phyloP scores from a whole-genome alignment of 208 protist genomes.

The Acanthamoeba triangularis region DNA sequence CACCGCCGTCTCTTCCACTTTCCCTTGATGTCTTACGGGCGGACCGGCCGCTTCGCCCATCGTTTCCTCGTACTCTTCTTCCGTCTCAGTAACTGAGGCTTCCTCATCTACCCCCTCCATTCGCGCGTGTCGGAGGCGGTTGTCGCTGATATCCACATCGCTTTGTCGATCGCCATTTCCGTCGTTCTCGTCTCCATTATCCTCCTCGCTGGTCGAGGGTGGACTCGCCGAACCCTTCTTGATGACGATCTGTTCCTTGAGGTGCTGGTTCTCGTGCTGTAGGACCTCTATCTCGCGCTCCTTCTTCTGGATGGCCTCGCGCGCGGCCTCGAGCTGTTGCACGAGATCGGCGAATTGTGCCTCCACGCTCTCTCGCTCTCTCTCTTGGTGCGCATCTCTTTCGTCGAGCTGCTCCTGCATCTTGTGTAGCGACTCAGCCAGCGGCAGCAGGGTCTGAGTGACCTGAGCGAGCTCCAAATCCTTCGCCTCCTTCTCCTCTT shows the following conservation, averaged over 20 bases:
- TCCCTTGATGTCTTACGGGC: neutral
- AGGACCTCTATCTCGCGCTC: neutral
- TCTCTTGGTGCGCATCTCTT: neutral
- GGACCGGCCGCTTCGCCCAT: conserved; percentile 37
- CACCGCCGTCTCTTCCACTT: neutral
- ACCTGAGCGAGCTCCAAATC: conserved; percentile 5
- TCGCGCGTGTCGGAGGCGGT: neutral
- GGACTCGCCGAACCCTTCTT: conserved; percentile 2
- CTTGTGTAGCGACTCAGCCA: conserved; percentile 8
- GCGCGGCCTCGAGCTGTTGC: neutral
- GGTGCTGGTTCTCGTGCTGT: conserved; percentile 22
- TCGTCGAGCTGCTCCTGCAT: conserved; percentile 60
- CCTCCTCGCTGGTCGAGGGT: neutral
- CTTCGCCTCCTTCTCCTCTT: neutral
- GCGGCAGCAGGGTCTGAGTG: neutral
- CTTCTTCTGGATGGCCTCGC: neutral
- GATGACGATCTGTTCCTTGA: conserved; percentile 9
- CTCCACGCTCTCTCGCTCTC: neutral
- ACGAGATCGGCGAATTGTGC: conserved; percentile 15
- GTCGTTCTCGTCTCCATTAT: neutral
- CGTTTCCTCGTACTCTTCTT: conserved; percentile 23
- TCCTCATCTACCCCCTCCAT: neutral
- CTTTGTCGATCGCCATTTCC: neutral
- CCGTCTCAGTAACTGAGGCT: neutral
- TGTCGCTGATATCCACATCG: neutral